phyloP scores from a whole-genome alignment of 2,329 filamentous ascomycete genomes.

The Mollisia scopiformis region DNA sequence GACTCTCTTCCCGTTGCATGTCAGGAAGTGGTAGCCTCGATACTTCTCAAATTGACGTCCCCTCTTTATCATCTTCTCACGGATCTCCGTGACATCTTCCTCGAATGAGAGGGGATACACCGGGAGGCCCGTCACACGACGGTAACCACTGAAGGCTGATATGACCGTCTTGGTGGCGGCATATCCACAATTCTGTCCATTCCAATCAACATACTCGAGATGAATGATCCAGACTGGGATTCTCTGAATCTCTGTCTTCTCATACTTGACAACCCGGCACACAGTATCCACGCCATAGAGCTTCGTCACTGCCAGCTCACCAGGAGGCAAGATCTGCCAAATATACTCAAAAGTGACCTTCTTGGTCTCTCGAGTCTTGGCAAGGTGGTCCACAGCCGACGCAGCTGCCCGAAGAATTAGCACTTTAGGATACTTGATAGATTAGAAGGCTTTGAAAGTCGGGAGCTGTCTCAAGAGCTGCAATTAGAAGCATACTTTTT shows the following conservation, averaged over 20 bases:
- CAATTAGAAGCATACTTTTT: no score
- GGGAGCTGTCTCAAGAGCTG: no score
- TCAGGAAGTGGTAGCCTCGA: neutral
- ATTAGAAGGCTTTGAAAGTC: no score
- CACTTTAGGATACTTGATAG: no score
- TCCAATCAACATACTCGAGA: constrained; percentile 6
- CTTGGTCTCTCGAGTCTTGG: neutral
- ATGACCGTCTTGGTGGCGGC: neutral
- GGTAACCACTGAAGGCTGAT: neutral
- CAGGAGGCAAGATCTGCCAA: constrained; percentile 8
- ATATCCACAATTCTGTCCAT: constrained; percentile 7
- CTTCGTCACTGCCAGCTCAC: constrained; percentile 4
- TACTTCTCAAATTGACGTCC: neutral
- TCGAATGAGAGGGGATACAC: neutral
- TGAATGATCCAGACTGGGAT: neutral
- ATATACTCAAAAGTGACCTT: constrained; percentile 8
- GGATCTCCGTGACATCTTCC: neutral
- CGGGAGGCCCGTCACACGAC: neutral
- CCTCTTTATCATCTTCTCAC: neutral
- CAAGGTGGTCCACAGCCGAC: neutral
- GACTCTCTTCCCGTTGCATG: neutral
- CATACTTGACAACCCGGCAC: constrained; percentile 11
- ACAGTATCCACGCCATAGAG: constrained; percentile 9
- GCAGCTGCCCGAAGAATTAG: no score
- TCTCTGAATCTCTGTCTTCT: neutral